phyloP scores from a whole-genome alignment of 345 rosid genomes.

The Cardiospermum halicacabum region DNA sequence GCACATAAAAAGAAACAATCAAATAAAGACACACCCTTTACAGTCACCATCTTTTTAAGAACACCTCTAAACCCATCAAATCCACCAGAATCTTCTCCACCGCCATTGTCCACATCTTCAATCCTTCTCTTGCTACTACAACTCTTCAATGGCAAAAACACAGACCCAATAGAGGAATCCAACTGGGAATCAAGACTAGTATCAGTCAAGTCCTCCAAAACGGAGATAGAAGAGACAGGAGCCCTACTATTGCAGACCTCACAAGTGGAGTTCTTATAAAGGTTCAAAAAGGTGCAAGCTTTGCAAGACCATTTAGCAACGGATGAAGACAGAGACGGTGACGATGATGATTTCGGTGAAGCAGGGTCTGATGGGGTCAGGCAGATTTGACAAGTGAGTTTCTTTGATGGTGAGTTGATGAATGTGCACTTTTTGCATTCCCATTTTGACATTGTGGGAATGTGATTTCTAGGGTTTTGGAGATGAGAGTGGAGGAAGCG shows the following conservation, averaged over 20 bases:
- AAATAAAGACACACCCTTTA: slow-evolving; percentile 31
- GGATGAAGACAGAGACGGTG: slow-evolving; percentile 19
- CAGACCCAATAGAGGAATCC: slow-evolving; percentile 70
- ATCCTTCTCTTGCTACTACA: slow-evolving; percentile 58
- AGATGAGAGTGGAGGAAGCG: neutral
- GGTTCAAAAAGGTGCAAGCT: slow-evolving; percentile 84
- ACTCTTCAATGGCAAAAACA: slow-evolving; percentile 70
- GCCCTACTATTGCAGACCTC: slow-evolving; percentile 65
- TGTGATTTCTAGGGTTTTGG: slow-evolving; percentile 21
- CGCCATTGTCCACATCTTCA: slow-evolving; percentile 24
- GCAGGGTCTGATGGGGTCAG: slow-evolving; percentile 28
- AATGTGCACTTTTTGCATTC: slow-evolving; percentile 83
- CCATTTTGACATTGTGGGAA: slow-evolving; percentile 40
- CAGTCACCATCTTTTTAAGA: slow-evolving; percentile 19
- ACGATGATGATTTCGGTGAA: slow-evolving; percentile 20
- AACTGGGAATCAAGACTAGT: slow-evolving; percentile 29
- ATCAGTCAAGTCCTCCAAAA: slow-evolving; percentile 49
- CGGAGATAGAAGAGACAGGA: slow-evolving; percentile 33
- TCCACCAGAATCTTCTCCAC: slow-evolving; percentile 23
- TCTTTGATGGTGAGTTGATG: slow-evolving; percentile 71
- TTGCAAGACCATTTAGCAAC: slow-evolving; percentile 77
- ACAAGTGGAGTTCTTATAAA: slow-evolving; percentile 59
- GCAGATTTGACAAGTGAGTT: slow-evolving; percentile 63
- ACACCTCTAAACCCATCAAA: slow-evolving; percentile 25
- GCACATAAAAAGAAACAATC: neutral